A percentile compares a stretch with the other conserved stretches of the same genome.
Conservation (phyloP, 2,329 filamentous ascomycete genomes). For the Epichloe amarillans region DNA sequence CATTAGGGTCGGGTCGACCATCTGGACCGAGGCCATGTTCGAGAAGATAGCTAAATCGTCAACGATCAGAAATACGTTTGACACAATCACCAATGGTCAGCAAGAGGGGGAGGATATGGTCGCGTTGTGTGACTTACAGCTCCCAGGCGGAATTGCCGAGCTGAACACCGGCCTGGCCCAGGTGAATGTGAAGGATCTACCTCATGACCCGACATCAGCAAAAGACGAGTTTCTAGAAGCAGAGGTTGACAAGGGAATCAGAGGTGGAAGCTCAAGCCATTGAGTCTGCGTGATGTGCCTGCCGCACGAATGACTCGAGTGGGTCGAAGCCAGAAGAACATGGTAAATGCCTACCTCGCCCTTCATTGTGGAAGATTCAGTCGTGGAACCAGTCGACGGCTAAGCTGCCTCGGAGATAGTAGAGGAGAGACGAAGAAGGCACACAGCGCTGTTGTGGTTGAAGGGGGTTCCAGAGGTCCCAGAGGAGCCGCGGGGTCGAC, state of each 20-base stretch:
- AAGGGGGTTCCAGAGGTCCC: slow-evolving; percentile 12
- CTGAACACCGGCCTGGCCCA: slow-evolving; percentile 59
- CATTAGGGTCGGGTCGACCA: slow-evolving; percentile 49
- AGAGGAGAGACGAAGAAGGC: slow-evolving; percentile 14
- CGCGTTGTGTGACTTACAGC: slow-evolving; percentile 42
- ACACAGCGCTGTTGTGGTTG: slow-evolving; percentile 19
- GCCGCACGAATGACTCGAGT: neutral
- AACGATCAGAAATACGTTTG: slow-evolving; percentile 12
- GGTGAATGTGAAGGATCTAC: slow-evolving; percentile 50
- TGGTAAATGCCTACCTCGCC: slow-evolving; percentile 34
- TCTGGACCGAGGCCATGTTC: slow-evolving; percentile 57
- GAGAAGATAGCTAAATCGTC: slow-evolving; percentile 47
- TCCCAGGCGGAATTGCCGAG: slow-evolving; percentile 66
- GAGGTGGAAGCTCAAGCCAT: neutral
- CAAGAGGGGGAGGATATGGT: slow-evolving; percentile 1
- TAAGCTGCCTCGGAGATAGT: slow-evolving; percentile 1
- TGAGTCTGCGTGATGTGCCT: neutral
- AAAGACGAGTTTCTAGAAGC: neutral
- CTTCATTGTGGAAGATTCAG: slow-evolving; percentile 27
- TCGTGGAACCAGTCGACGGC: slow-evolving; percentile 9
- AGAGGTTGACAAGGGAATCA: neutral
- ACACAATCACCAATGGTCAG: neutral
- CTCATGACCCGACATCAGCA: slow-evolving; percentile 8
- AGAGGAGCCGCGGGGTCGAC: slow-evolving; percentile 8
- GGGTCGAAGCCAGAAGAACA: neutral